Conservation (phyloP, 2,329 filamentous ascomycete genomes). For the Cryphonectria naterciae region DNA sequence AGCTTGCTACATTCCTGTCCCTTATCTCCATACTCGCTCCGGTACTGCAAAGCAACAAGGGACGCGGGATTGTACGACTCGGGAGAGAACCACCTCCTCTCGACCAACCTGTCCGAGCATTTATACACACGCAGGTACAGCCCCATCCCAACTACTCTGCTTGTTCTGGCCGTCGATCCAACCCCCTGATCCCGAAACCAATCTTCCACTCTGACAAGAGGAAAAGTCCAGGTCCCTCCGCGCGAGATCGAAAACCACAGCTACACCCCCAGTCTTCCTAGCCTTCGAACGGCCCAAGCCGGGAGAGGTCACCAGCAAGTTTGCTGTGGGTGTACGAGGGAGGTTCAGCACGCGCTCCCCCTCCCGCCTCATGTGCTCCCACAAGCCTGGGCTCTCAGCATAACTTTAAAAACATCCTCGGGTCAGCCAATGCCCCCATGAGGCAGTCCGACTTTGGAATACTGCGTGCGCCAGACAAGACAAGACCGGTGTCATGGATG, state of each 20-base stretch:
- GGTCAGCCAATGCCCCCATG: slow-evolving; percentile 29
- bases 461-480: slow-evolving; percentile 22
- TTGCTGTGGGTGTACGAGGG: slow-evolving; percentile 6
- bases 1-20: not conserved
- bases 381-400: slow-evolving; percentile 17
- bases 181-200: not conserved
- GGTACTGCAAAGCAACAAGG: not conserved
- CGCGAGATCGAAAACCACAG: not conserved
- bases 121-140: not conserved
- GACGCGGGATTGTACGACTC: not conserved
- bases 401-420: not conserved
- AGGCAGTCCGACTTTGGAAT: slow-evolving; percentile 21
- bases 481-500: slow-evolving; percentile 55
- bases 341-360: slow-evolving; percentile 13
- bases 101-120: not conserved
- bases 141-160: not conserved
- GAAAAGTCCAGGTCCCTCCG: not conserved
- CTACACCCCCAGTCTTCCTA: not conserved
- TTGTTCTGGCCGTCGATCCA: not conserved
- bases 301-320: slow-evolving; percentile 6
- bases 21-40: not conserved
- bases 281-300: not conserved
- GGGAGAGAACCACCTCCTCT: not conserved
- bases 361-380: slow-evolving; percentile 14
- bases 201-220: not conserved